A percentile compares a stretch with the other conserved stretches of the same genome.
Evolutionary conservation across 768 basidiomycete genomes (phyloP).

Genomic region (Rickenella mellea): DNA sequence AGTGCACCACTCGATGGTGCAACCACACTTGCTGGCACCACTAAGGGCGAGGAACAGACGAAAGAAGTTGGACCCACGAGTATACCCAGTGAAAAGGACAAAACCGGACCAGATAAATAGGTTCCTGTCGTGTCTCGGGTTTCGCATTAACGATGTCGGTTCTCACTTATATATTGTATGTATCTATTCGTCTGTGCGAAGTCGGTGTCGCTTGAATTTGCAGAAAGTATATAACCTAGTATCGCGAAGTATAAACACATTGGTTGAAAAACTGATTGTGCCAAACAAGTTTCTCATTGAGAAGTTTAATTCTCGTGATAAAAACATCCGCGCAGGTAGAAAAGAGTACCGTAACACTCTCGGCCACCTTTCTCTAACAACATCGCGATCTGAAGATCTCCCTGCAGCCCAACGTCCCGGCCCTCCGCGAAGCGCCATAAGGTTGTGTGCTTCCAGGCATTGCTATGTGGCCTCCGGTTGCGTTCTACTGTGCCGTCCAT

Average conservation of each 20-base stretch:
- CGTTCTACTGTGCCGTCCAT: slow-evolving; percentile 39
- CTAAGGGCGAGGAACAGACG: slow-evolving; percentile 15
- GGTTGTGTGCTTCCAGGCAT: slow-evolving; percentile 49
- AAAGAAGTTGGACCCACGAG: slow-evolving; percentile 8
- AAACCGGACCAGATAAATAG: slow-evolving; percentile 23
- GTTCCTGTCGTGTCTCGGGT: too few relatives aligned
- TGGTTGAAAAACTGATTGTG: too few relatives aligned
- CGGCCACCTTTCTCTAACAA: slow-evolving; percentile 28
- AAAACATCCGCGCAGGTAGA: slow-evolving; percentile 40
- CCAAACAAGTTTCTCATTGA: too few relatives aligned
- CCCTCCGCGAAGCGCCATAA: slow-evolving; percentile 42
- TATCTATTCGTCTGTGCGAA: too few relatives aligned
- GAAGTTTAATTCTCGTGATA: too few relatives aligned
- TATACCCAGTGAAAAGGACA: slow-evolving; percentile 26
- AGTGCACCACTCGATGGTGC: slow-evolving; percentile 55
- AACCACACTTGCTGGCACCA: slow-evolving; percentile 32
- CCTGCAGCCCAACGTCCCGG: slow-evolving; percentile 1
- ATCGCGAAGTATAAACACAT: too few relatives aligned
- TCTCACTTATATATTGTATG: too few relatives aligned
- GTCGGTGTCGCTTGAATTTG: too few relatives aligned
- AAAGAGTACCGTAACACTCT: slow-evolving; percentile 38
- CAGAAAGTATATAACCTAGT: too few relatives aligned
- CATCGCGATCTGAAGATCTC: slow-evolving; percentile 6
- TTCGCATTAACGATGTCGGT: too few relatives aligned
- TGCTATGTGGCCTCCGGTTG: slow-evolving; percentile 32